phyloP scores from a whole-genome alignment of 2,329 filamentous ascomycete genomes.

The Penicillium sp. region DNA sequence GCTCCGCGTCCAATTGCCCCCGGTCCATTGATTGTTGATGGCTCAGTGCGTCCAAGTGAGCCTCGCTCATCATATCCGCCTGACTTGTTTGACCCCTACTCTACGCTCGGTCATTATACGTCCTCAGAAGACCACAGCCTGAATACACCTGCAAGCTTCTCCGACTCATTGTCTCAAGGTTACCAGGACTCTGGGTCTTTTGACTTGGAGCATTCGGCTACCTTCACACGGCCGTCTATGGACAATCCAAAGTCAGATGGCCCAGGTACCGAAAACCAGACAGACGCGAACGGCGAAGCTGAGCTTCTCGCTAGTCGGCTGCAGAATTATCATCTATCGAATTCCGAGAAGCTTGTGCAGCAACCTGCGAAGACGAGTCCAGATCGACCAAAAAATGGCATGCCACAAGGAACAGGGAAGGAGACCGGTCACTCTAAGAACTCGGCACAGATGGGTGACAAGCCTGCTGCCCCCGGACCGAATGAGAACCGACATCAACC shows the following conservation, averaged over 20 bases:
- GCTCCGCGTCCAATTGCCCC: slow-evolving; percentile 29
- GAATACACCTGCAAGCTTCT: slow-evolving; percentile 38
- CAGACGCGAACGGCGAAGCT: slow-evolving; percentile 29
- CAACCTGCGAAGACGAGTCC: slow-evolving; percentile 23
- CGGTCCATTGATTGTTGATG: slow-evolving; percentile 48
- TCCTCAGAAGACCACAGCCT: slow-evolving; percentile 41
- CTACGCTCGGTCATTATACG: slow-evolving; percentile 38
- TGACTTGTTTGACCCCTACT: slow-evolving; percentile 38
- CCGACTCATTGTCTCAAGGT: slow-evolving; percentile 40
- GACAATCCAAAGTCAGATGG: slow-evolving; percentile 23
- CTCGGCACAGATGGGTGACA: slow-evolving; percentile 25
- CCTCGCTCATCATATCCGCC: slow-evolving; percentile 31
- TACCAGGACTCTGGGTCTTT: slow-evolving; percentile 37
- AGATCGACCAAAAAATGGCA: slow-evolving; percentile 25
- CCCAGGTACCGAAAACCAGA: slow-evolving; percentile 11
- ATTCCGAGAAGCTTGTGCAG: slow-evolving; percentile 29
- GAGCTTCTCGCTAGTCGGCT: slow-evolving; percentile 38
- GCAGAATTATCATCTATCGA: slow-evolving; percentile 39
- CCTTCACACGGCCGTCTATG: slow-evolving; percentile 26
- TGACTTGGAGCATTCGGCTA: slow-evolving; percentile 33
- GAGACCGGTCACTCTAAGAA: slow-evolving; percentile 29
- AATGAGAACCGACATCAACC: slow-evolving; percentile 29
- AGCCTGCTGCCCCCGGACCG: slow-evolving; percentile 20
- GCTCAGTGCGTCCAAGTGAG: slow-evolving; percentile 43
- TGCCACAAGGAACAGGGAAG: slow-evolving; percentile 26